phyloP scores from a whole-genome alignment of 768 basidiomycete genomes.

The Kwoniella heveanensis region DNA sequence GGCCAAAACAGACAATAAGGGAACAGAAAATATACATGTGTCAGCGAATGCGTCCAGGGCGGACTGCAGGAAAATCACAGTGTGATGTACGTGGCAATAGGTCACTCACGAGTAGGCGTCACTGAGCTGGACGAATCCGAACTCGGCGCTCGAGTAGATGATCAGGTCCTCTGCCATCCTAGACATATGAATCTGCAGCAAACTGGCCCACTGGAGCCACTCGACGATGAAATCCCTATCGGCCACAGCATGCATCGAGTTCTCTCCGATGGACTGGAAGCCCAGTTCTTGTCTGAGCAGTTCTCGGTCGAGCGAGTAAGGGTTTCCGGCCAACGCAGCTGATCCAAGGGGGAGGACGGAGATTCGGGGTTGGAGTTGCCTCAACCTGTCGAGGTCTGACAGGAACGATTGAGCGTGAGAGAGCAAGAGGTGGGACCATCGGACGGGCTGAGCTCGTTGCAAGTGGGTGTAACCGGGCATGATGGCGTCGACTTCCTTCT shows the following conservation, averaged over 20 bases:
- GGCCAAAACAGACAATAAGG: too few relatives aligned
- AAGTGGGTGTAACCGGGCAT: constrained; percentile 98
- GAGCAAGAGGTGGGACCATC: constrained; percentile 95
- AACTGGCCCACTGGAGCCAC: constrained; percentile 92
- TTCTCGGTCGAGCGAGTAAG: constrained; percentile 89
- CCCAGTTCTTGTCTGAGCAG: constrained; percentile 88
- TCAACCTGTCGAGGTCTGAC: constrained; percentile 82
- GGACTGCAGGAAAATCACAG: too few relatives aligned
- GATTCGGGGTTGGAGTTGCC: constrained; percentile 81
- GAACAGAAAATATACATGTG: too few relatives aligned
- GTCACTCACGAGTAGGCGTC: constrained; percentile 91
- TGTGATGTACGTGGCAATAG: too few relatives aligned
- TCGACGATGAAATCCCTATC: constrained; percentile 97
- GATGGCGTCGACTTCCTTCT: constrained; percentile 85
- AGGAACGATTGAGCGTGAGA: constrained; percentile 93
- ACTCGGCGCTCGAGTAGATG: constrained; percentile 94
- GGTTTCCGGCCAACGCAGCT: constrained; percentile 94
- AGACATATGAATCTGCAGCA: constrained; percentile 91
- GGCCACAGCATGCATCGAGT: constrained; percentile 93
- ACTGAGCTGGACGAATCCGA: constrained; percentile 91
- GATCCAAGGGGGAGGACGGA: constrained; percentile 92
- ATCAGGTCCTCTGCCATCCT: constrained; percentile 94
- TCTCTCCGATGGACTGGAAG: constrained; percentile 84
- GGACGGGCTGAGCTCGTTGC: constrained; percentile 95
- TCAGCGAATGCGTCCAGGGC: too few relatives aligned